Conservation (phyloP, 2,329 filamentous ascomycete genomes). For the Fusarium hostae region DNA sequence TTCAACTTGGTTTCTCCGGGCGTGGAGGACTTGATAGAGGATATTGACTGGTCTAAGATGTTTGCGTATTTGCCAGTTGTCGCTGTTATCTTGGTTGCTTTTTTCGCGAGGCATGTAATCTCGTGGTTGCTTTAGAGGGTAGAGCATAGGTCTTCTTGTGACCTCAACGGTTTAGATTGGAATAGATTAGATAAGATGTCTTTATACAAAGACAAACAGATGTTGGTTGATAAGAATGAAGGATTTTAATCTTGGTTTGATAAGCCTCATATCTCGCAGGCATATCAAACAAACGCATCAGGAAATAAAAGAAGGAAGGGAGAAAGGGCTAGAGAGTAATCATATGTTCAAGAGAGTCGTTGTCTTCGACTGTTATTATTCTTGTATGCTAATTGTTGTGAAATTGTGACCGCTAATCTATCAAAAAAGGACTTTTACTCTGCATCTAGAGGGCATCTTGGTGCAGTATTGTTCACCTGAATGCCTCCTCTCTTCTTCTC, state of each 20-base stretch:
- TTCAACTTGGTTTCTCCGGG: constrained; percentile 24
- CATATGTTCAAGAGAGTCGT: background rate
- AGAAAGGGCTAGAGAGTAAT: too few species aligned
- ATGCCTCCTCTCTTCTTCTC: constrained; percentile 91
- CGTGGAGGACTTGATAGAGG: constrained; percentile 36
- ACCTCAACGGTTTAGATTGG: background rate
- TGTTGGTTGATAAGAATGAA: background rate
- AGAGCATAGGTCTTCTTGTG: background rate
- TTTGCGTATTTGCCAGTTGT: constrained; percentile 1
- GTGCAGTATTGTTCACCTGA: constrained; percentile 83
- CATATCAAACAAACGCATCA: background rate
- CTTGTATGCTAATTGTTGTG: background rate
- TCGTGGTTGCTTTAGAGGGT: background rate
- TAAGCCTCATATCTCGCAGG: background rate
- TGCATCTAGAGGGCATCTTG: constrained; percentile 79
- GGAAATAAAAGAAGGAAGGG: accelerated
- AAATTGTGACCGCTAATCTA: constrained; percentile 9
- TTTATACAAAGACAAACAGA: background rate
- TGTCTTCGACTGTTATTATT: background rate
- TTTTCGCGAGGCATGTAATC: background rate
- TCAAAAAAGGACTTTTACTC: constrained; percentile 63
- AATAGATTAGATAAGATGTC: background rate
- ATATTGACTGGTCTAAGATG: constrained; percentile 27
- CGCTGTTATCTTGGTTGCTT: constrained; percentile 10
- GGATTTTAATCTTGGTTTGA: too few species aligned